phyloP scores from a whole-genome alignment of 2,329 filamentous ascomycete genomes.

The Thelonectria olida region DNA sequence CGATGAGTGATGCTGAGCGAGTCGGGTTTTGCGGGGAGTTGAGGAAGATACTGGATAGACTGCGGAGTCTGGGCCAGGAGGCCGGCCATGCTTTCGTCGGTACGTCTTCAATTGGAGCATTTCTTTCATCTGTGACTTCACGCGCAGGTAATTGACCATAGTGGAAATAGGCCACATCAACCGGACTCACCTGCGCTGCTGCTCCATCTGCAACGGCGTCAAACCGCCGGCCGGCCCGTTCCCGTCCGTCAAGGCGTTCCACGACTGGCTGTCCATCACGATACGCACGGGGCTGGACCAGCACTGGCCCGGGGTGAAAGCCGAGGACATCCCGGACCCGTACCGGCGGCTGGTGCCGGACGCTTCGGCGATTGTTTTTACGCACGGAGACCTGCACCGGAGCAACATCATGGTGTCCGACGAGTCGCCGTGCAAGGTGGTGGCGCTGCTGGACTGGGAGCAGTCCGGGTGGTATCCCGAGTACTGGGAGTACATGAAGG shows the following conservation, averaged over 20 bases:
- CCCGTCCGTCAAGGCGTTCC: background rate
- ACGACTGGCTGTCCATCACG: background rate
- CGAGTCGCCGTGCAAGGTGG: background rate
- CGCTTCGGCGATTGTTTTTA: conserved; percentile 14
- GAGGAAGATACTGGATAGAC: background rate
- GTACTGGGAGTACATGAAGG: conserved; percentile 34
- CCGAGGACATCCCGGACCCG: conserved; percentile 10
- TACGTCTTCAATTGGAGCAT: background rate
- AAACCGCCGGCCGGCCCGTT: background rate
- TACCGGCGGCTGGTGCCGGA: conserved; percentile 3
- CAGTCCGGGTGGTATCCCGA: conserved; percentile 28
- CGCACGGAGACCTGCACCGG: conserved; percentile 27
- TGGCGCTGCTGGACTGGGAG: conserved; percentile 28
- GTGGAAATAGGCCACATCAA: background rate
- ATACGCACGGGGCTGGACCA: background rate
- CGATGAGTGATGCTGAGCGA: background rate
- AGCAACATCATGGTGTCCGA: conserved; percentile 24
- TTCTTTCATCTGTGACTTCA: background rate
- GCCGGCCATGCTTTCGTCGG: background rate
- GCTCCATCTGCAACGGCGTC: background rate
- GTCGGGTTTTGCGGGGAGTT: background rate
- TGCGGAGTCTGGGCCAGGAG: background rate
- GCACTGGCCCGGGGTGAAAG: background rate
- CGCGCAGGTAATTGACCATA: background rate
- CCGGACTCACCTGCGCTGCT: background rate